Evolutionary conservation across 345 rosid species (phyloP).

Genomic region (Rubroshorea leprosula): DNA sequence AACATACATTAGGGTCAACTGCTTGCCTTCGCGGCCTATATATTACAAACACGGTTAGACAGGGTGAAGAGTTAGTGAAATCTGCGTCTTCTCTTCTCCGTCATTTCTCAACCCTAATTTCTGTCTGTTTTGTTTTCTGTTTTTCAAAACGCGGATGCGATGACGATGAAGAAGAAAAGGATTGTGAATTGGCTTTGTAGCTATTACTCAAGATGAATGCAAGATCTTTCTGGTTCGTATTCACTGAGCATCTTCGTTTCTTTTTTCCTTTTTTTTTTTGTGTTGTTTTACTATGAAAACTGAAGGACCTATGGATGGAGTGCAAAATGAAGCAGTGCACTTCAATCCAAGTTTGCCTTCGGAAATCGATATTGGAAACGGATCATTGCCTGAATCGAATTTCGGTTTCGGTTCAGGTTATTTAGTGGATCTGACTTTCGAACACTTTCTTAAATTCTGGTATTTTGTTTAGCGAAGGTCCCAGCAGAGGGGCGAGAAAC

Average conservation of each 20-base stretch:
- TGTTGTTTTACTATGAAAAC: not conserved
- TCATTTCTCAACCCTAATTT: not conserved
- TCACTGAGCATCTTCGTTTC: constrained; percentile 13
- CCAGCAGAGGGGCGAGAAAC: constrained; percentile 37
- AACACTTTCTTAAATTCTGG: not conserved
- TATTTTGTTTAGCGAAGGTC: constrained; percentile 26
- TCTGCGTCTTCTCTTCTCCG: not conserved
- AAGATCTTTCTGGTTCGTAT: constrained; percentile 15
- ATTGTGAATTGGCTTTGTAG: constrained; percentile 8
- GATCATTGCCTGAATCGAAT: not conserved
- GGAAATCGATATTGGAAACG: constrained; percentile 9
- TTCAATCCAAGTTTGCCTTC: constrained; percentile 21
- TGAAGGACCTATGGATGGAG: constrained; percentile 21
- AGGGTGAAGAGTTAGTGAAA: too few relatives aligned
- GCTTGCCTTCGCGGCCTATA: too few relatives aligned
- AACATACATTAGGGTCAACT: too few relatives aligned
- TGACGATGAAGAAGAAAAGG: constrained; percentile 13
- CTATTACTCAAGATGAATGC: constrained; percentile 10
- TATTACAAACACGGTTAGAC: too few relatives aligned
- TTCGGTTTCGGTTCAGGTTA: not conserved
- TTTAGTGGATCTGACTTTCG: not conserved
- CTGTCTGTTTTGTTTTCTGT: not conserved
- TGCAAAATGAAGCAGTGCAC: constrained; percentile 2
- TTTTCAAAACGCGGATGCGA: constrained; percentile 9
- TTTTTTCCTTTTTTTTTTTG: not conserved